A percentile compares a stretch with the other conserved stretches of the same genome.
These are phyloP conservation scores for Nymphaea colorata DNA, from an alignment of 164 flowering plant genomes.

Conservation along the genomic window DNA sequence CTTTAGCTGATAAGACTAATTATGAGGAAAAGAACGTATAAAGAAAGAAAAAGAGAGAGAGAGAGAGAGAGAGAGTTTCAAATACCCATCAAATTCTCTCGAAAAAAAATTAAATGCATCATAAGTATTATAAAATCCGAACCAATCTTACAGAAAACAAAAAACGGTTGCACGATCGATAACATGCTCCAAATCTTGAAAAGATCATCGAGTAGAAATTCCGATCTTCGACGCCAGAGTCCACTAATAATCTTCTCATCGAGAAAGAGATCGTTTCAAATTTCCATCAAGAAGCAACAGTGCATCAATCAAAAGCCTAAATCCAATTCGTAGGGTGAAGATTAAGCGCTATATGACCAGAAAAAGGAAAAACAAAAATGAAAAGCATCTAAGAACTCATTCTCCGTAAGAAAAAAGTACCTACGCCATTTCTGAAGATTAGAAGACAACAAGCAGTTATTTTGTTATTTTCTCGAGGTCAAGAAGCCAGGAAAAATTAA, in stretches of 20 bases:
- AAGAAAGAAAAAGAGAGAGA: too few species aligned
- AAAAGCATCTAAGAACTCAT: background rate
- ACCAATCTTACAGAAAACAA: background rate
- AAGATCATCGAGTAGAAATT: background rate
- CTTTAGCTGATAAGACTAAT: too few species aligned
- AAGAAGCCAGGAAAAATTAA: background rate
- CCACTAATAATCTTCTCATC: background rate
- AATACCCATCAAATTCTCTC: too few species aligned
- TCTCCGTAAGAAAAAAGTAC: background rate
- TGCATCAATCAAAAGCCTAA: background rate
- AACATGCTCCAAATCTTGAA: too few species aligned
- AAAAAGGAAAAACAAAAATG: background rate
- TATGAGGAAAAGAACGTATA: too few species aligned
- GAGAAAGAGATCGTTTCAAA: background rate
- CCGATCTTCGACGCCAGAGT: background rate
- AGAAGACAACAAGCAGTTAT: background rate
- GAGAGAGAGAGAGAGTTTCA: too few species aligned
- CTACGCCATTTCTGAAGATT: background rate
- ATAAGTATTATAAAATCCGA: too few species aligned
- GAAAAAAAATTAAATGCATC: too few species aligned
- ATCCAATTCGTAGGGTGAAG: background rate
- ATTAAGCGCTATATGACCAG: too few species aligned
- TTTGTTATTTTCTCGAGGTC: background rate
- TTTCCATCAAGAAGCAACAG: background rate
- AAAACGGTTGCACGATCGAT: background rate